Evolutionary conservation across 2,329 filamentous ascomycete species (phyloP).

Genomic region (Cadophora malorum): DNA sequence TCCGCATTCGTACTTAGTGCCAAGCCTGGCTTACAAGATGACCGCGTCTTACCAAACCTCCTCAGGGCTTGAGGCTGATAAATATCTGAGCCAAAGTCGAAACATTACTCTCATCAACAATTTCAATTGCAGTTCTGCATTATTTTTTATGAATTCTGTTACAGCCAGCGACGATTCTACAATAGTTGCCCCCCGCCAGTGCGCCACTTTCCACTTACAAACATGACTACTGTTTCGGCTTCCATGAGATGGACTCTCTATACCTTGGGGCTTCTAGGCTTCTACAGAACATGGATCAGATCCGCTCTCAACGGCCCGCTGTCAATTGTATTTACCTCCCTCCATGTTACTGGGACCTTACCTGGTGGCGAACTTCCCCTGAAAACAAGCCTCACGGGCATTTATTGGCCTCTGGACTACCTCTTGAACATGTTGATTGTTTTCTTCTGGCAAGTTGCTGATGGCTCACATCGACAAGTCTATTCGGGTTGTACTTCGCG

Average conservation of each 20-base stretch:
- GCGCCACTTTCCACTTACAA: too few species aligned
- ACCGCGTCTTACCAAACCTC: background rate
- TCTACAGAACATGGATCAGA: slow-evolving; percentile 13
- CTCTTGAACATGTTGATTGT: slow-evolving; percentile 7
- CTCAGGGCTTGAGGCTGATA: background rate
- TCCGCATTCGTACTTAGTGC: background rate
- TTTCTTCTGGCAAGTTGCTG: slow-evolving; percentile 13
- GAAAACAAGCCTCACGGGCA: background rate
- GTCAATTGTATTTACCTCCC: background rate
- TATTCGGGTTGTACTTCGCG: background rate
- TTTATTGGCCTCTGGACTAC: slow-evolving; percentile 10
- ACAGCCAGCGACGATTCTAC: too few species aligned
- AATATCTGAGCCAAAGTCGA: background rate
- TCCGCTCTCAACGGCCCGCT: background rate
- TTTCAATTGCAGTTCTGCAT: background rate
- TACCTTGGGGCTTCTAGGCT: background rate
- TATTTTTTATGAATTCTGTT: too few species aligned
- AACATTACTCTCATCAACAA: background rate
- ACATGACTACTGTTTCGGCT: background rate
- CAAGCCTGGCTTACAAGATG: background rate
- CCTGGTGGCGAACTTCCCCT: background rate
- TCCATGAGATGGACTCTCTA: slow-evolving; percentile 7
- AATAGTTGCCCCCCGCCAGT: too few species aligned
- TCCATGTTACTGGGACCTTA: background rate
- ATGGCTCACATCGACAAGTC: slow-evolving; percentile 6